Evolutionary conservation across 73 alveolate genomes (phyloP).

Genomic region (Tetrahymena thermophila): DNA sequence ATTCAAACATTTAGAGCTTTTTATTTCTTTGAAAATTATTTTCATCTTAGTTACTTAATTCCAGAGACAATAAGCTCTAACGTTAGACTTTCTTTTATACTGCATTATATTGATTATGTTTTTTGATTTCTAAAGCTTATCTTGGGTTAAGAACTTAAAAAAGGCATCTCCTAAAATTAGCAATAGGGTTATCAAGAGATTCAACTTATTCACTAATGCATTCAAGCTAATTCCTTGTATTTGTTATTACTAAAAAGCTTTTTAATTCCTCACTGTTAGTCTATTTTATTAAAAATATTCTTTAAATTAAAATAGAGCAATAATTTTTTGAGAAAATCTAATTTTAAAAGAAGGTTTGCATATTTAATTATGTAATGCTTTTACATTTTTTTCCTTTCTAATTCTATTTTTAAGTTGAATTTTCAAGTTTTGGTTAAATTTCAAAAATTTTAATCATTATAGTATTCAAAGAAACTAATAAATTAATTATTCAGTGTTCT

Average conservation of each 20-base stretch:
- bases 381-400: too few species aligned
- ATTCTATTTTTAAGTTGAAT: too few species aligned
- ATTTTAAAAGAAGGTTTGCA: neutral
- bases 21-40: neutral
- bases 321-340: neutral
- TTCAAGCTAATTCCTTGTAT: neutral
- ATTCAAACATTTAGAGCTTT: neutral
- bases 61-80: neutral
- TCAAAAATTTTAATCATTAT: too few species aligned
- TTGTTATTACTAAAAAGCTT: neutral
- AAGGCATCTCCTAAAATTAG: neutral
- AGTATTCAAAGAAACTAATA: too few species aligned
- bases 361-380: too few species aligned
- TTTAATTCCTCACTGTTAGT: neutral
- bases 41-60: neutral
- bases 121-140: neutral
- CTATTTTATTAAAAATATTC: neutral
- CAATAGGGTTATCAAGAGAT: neutral
- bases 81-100: neutral
- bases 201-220: neutral
- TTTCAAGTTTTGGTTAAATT: too few species aligned
- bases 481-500: too few species aligned
- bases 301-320: neutral
- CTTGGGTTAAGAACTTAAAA: neutral
- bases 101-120: neutral